Conservation (phyloP, 2,329 filamentous ascomycete species). For the Rhexocercosporidium sp. region DNA sequence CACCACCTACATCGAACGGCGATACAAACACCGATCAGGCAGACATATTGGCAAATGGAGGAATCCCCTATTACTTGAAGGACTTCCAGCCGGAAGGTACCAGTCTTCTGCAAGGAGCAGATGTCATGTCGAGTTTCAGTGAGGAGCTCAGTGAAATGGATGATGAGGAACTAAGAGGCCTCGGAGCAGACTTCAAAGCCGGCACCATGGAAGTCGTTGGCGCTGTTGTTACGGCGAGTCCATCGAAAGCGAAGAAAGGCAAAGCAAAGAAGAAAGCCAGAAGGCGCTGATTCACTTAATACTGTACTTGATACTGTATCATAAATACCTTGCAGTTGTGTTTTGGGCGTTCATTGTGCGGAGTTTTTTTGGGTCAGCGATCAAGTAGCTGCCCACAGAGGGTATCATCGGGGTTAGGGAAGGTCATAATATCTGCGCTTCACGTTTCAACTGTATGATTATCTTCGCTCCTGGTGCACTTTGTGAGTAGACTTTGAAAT, state of each 20-base stretch:
- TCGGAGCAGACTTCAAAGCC: constrained; percentile 47
- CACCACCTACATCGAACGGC: constrained; percentile 69
- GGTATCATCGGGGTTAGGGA: background rate
- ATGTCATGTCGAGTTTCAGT: constrained; percentile 74
- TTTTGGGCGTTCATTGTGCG: constrained; percentile 8
- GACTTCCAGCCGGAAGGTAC: constrained; percentile 81
- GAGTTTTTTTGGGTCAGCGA: constrained; percentile 11
- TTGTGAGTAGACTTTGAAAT: background rate
- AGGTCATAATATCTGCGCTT: background rate
- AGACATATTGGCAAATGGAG: constrained; percentile 66
- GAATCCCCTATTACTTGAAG: constrained; percentile 86
- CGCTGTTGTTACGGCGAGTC: constrained; percentile 18
- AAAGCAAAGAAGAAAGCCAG: constrained; percentile 36
- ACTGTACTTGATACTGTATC: constrained; percentile 37
- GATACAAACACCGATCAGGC: constrained; percentile 43
- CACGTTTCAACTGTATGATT: constrained; percentile 5
- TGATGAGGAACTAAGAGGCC: constrained; percentile 82
- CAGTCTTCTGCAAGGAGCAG: constrained; percentile 75
- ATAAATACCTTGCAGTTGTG: constrained; percentile 23
- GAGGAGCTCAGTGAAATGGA: constrained; percentile 92
- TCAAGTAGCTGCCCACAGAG: background rate
- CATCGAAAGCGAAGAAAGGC: constrained; percentile 35
- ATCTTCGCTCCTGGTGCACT: background rate
- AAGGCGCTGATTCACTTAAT: constrained; percentile 19
- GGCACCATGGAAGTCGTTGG: constrained; percentile 21